Evolutionary conservation across 2,329 filamentous ascomycete genomes (phyloP), one percentile per base, ranked within the genome.

Genomic region (Rhynchosporium agropyri): DNA sequence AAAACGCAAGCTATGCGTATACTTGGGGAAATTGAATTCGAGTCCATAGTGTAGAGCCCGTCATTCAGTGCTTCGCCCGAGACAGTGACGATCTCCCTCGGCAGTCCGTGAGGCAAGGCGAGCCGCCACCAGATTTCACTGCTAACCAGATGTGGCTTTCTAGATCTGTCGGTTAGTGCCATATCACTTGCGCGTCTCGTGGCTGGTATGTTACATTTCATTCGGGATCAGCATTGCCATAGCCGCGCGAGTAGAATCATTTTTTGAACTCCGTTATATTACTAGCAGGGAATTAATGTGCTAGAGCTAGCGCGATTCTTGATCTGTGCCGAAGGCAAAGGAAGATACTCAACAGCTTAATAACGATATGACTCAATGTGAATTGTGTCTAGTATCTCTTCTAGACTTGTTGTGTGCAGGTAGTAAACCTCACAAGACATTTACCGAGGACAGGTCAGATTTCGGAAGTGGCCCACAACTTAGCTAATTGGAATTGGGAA

Each of bases 71-170:
- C 33, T 36, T 28, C 20, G 10, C 12, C 36, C 29, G 20, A 60
- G 61, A 59, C 63, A 56, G 68, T 66, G 63, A 69, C 71, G 67
- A 65, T 65, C 58, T 51, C 13, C 15, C 53, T 38, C 40, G 20
- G 48, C 40, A 68, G 65, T 65, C 43, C 28, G 36, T 38, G 26
- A 36, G 3, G 36, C 4, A 53, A 33, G 50, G 50, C 50, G 26
- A 15, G 31, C 29, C 45, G 10, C 33, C 33, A 45, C 50, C 20
- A 28, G 3, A 43, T 62, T 43, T 40, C 53, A 51, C 60, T 62
- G 28, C n/a, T 33, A n/a, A 49, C 40, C 31, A 46, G 36, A 31
- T 50, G 63, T 20, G 20, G 60, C 60, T 51, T 65, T 65, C 43
- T 56, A 62, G 45, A 63, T 58, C 51, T 46, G 38, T n/a, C 26